Conservation (phyloP, 1,284 basidiomycete species). For the Exobasidium cylindrosporum region DNA sequence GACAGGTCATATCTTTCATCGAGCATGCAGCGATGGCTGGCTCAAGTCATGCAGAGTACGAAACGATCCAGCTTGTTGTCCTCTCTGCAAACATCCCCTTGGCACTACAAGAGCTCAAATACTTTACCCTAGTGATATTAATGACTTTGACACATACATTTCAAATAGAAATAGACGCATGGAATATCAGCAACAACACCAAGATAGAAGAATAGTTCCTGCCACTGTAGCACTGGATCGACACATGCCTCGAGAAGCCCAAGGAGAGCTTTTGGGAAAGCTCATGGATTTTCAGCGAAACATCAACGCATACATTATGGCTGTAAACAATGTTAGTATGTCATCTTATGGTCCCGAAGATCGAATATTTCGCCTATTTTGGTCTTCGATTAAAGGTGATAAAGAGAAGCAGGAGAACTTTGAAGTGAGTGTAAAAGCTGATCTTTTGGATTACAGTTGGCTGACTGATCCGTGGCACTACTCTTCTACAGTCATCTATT, state of each 20-base stretch:
- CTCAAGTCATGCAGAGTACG: neutral
- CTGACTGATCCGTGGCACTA: neutral
- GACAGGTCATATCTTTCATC: slow-evolving; percentile 8
- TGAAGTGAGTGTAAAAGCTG: neutral
- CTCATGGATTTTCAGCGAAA: slow-evolving; percentile 8
- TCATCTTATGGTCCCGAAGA: slow-evolving; percentile 1
- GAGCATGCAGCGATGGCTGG: slow-evolving; percentile 9
- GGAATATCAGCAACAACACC: neutral
- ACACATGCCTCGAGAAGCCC: neutral
- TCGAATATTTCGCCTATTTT: slow-evolving; percentile 9
- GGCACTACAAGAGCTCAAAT: neutral
- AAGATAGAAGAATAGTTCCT: neutral
- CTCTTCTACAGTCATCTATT: neutral
- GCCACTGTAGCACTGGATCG: slow-evolving; percentile 4
- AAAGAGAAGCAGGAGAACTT: neutral
- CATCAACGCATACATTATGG: slow-evolving; percentile 11
- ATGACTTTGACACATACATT: slow-evolving; percentile 8
- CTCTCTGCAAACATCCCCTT: slow-evolving; percentile 3
- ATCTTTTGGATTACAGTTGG: neutral
- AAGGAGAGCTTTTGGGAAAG: slow-evolving; percentile 7
- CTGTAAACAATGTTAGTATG: slow-evolving; percentile 12
- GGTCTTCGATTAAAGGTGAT: neutral
- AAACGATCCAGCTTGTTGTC: slow-evolving; percentile 9
- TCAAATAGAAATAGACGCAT: neutral
- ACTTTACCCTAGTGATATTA: slow-evolving; percentile 6